Evolutionary conservation across 768 basidiomycete genomes (phyloP).

Genomic region (Guyanaporus albipodus): DNA sequence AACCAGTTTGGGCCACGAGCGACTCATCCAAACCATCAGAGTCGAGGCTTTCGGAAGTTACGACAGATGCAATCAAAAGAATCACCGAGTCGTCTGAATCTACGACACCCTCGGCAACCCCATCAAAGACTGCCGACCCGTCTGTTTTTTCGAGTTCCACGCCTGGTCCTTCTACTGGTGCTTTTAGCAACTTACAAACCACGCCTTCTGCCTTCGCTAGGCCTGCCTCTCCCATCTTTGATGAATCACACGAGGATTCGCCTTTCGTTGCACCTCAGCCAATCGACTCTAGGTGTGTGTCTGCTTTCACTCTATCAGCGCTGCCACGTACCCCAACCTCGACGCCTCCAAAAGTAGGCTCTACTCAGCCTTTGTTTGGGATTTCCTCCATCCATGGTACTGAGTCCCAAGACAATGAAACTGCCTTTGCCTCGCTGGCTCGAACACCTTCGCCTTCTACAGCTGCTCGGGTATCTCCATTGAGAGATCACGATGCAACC

Average conservation of each 20-base stretch:
- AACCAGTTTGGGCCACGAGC: conserved; percentile 21
- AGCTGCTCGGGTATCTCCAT: no score
- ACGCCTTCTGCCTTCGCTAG: conserved; percentile 35
- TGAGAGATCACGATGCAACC: no score
- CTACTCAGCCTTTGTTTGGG: conserved; percentile 37
- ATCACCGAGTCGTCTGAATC: conserved; percentile 8
- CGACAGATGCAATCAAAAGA: conserved; percentile 8
- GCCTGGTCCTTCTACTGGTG: conserved; percentile 29
- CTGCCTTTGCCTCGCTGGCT: conserved; percentile 14
- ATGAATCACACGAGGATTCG: conserved; percentile 39
- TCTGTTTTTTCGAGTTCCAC: conserved; percentile 19
- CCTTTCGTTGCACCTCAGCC: conserved; percentile 48
- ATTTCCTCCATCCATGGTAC: conserved; percentile 32
- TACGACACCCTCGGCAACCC: conserved; percentile 11
- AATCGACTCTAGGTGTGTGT: conserved; percentile 32
- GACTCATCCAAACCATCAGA: conserved; percentile 11
- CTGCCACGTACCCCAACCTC: conserved; percentile 14
- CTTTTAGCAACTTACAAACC: conserved; percentile 39
- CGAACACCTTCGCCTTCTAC: conserved; percentile 5
- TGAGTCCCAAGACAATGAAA: conserved; percentile 15
- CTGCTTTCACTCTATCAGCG: conserved; percentile 36
- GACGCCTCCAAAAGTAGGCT: conserved; percentile 22
- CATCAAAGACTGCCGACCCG: conserved; percentile 3
- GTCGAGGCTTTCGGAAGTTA: neutral
- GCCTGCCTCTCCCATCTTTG: conserved; percentile 35